Evolutionary conservation across 805 yeast genomes (phyloP), one percentile per base, ranked within the genome.

Genomic region (Candida yuanshanica): DNA sequence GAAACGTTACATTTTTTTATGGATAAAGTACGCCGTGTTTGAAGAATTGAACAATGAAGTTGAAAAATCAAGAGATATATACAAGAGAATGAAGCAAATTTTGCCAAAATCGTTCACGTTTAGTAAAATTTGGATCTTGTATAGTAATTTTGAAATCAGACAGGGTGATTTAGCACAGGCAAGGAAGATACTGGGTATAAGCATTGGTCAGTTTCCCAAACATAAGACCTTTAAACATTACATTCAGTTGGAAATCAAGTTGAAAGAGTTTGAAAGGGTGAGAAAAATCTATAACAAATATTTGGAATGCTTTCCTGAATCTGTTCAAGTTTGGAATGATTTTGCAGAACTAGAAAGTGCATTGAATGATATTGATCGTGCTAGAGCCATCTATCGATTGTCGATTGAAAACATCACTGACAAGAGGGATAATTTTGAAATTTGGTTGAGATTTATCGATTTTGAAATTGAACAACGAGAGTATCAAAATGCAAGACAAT

Each of bases 251-350:
- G 97, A 91, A 56, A 66, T 65, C 29, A 64, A 69, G 39, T 58
- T 90, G 35, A 84, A 83, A 27, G 93, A 89, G 52, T 84, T 84
- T 68, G 95, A 83, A 45, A 63, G 96, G 26, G 89, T 83, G 7
- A 65, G 98, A 24, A 78, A 66, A 56, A 54, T 93, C 4, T 88
- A 78, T 56, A 85, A 81, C 48, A 80, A 77, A 53, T 75, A 74
- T 64, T 47, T 85, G n/a, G 81, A 77, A 48, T 49, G 55, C 2
- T 71, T 65, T 48, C 71, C 80, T 0, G 42, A 48, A 4, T 46
- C 66, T 7, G 53, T 68, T 1, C 55, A 61, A 4, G 67, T 75
- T 0, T 80, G 97, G 82, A 52, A 74, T 4, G 70, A 72, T 5
- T 89, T 77, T 62, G 81, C 90, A 2, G 72, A 70, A 4, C 70